Percentiles rank a stretch among this genome's conserved stretches.
Evolutionary conservation across 1,284 basidiomycete species (phyloP).

Genomic region (Cryptococcus amylolentus): DNA sequence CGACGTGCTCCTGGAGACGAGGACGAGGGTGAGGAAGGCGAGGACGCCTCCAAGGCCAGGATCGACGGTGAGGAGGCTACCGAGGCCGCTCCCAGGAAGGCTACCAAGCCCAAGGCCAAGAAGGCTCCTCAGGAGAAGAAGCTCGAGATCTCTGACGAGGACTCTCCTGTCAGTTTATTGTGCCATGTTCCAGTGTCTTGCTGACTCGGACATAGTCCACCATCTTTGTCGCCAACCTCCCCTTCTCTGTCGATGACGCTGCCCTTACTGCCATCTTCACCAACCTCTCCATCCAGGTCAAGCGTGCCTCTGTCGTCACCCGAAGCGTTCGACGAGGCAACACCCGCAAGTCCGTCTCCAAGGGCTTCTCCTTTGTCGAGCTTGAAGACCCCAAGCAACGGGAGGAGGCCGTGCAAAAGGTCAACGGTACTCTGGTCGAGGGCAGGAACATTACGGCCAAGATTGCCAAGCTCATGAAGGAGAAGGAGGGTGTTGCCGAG

Average conservation of each 20-base stretch:
- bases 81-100: conserved; percentile 10
- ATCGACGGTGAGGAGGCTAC: conserved; percentile 7
- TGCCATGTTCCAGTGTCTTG: neutral
- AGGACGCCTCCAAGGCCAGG: conserved; percentile 15
- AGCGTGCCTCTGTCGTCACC: conserved; percentile 74
- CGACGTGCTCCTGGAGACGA: conserved; percentile 45
- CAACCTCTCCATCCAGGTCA: conserved; percentile 71
- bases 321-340: conserved; percentile 56
- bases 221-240: conserved; percentile 91
- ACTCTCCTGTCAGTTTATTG: conserved; percentile 49
- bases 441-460: conserved; percentile 80
- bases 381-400: conserved; percentile 79
- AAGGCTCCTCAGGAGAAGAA: conserved; percentile 34
- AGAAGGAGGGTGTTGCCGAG: conserved; percentile 29
- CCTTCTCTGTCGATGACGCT: conserved; percentile 81
- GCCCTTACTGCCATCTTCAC: conserved; percentile 73
- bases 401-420: conserved; percentile 71
- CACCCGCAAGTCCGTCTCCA: conserved; percentile 57
- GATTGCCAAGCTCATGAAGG: conserved; percentile 59
- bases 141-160: conserved; percentile 59
- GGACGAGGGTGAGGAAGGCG: conserved; percentile 33
- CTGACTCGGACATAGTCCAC: conserved; percentile 60
- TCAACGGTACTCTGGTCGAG: conserved; percentile 76
- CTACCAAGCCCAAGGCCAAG: conserved; percentile 49
- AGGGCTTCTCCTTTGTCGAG: conserved; percentile 92